Percentiles rank a stretch among this genome's conserved stretches.
phyloP scores from a whole-genome alignment of 495 filamentous ascomycete species.

The Aspergillus cristatus region DNA sequence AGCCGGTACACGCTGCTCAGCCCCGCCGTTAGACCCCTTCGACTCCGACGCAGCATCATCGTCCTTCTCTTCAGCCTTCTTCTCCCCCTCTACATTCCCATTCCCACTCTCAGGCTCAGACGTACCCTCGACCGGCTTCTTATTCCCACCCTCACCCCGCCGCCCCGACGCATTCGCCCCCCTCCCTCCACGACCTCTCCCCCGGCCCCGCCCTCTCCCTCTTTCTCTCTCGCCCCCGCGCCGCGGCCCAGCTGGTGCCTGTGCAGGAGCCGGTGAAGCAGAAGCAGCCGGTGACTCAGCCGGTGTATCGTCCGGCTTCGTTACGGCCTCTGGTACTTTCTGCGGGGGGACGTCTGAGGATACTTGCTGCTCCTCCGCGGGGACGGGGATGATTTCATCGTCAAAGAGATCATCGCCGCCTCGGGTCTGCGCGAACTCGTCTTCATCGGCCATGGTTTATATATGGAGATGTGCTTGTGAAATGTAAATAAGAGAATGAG shows the following conservation, averaged over 20 bases:
- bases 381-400: slow-evolving; percentile 60
- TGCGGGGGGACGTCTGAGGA: slow-evolving; percentile 16
- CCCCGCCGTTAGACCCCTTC: slow-evolving; percentile 14
- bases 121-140: slow-evolving; percentile 9
- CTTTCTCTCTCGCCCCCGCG: slow-evolving; percentile 27
- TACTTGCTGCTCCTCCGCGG: slow-evolving; percentile 25
- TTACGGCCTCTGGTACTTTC: no score
- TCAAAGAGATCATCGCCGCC: slow-evolving; percentile 61
- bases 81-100: slow-evolving; percentile 9
- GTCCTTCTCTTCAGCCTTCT: slow-evolving; percentile 16
- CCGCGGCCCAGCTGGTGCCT: slow-evolving; percentile 17
- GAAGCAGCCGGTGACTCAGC: slow-evolving; percentile 8
- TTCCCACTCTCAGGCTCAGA: slow-evolving; percentile 10
- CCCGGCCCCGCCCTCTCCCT: slow-evolving; percentile 27
- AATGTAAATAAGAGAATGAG: no score
- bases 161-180: slow-evolving; percentile 25
- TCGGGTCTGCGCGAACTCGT: slow-evolving; percentile 57
- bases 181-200: slow-evolving; percentile 22
- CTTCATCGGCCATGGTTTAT: slow-evolving; percentile 23
- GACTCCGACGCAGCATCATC: slow-evolving; percentile 8
- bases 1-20: slow-evolving; percentile 35
- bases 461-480: not conserved
- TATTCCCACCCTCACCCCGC: slow-evolving; percentile 17
- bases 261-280: slow-evolving; percentile 6
- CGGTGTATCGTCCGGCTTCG: no score